These are phyloP conservation scores for Alternaria triticina DNA, from an alignment of 2,329 filamentous ascomycete genomes.

Conservation along the genomic window DNA sequence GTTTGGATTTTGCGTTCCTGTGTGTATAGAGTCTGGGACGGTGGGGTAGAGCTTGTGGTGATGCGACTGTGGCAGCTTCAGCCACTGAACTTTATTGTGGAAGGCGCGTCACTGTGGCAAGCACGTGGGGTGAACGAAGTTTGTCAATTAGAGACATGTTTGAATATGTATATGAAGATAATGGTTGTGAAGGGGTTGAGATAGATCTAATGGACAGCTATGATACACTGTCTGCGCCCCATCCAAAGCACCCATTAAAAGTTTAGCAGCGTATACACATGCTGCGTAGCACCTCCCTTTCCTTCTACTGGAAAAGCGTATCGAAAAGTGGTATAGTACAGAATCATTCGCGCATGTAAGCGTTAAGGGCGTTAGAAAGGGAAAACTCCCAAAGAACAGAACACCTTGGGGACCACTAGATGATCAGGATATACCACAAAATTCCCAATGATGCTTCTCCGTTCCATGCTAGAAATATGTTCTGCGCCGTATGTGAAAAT, in stretches of 20 bases:
- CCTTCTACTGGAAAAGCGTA: background rate
- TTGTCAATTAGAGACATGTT: background rate
- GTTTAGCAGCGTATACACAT: background rate
- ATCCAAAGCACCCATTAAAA: background rate
- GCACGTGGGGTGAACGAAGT: background rate
- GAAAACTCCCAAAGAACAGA: background rate
- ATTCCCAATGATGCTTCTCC: constrained; percentile 10
- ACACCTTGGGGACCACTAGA: background rate
- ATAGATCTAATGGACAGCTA: constrained; percentile 1
- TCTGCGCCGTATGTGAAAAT: constrained; percentile 4
- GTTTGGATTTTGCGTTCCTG: background rate
- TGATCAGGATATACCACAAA: background rate
- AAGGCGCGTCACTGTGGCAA: background rate
- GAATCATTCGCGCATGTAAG: constrained; percentile 20
- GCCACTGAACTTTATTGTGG: background rate
- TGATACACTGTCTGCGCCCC: background rate
- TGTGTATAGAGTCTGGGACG: background rate
- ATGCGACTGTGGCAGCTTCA: constrained; percentile 3
- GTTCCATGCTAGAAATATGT: constrained; percentile 12
- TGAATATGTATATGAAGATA: background rate
- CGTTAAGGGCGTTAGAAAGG: constrained; percentile 14
- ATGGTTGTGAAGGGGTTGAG: background rate
- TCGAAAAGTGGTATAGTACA: constrained; percentile 24
- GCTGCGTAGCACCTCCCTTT: background rate
- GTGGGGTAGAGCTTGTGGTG: background rate